Percentiles rank a stretch among this genome's conserved stretches.
Conservation (phyloP, 805 yeast genomes). For the Blastobotrys parvus region DNA sequence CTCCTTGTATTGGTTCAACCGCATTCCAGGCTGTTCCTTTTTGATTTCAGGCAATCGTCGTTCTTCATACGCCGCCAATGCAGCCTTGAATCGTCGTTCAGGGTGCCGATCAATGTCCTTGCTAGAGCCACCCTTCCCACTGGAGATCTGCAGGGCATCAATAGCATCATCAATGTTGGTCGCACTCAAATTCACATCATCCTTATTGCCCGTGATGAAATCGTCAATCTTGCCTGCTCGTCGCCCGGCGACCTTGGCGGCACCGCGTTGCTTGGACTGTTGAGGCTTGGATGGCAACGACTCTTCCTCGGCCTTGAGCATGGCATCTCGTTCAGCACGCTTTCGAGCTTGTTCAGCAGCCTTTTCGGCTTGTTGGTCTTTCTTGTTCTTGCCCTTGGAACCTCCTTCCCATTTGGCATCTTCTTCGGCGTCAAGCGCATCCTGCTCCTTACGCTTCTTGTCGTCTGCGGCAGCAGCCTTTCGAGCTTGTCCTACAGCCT, state of each 20-base stretch:
- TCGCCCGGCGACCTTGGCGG: constrained; percentile 55
- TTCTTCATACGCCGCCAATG: constrained; percentile 63
- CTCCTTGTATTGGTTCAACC: constrained; percentile 71
- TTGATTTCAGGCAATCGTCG: constrained; percentile 61
- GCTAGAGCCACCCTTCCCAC: constrained; percentile 41
- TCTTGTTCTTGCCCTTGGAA: constrained; percentile 62
- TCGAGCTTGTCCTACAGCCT: constrained; percentile 53
- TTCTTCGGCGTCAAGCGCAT: constrained; percentile 43
- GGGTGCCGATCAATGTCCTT: constrained; percentile 79
- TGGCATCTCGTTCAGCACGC: constrained; percentile 74
- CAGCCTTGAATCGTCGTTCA: constrained; percentile 81
- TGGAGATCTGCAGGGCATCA: constrained; percentile 65
- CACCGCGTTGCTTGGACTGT: constrained; percentile 52
- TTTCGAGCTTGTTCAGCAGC: constrained; percentile 68
- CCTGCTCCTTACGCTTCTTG: constrained; percentile 45
- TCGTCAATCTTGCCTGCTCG: constrained; percentile 59
- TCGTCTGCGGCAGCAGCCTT: constrained; percentile 58
- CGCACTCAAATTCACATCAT: constrained; percentile 51
- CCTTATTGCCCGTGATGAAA: constrained; percentile 43
- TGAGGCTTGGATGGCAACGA: constrained; percentile 51
- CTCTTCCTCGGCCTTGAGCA: constrained; percentile 56
- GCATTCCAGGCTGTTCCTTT: constrained; percentile 70
- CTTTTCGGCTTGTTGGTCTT: constrained; percentile 58
- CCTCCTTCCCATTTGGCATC: constrained; percentile 65
- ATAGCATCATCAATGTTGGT: constrained; percentile 70